Evolutionary conservation across 2,329 filamentous ascomycete genomes (phyloP).

Genomic region (Penicillium psychrosexuale): DNA sequence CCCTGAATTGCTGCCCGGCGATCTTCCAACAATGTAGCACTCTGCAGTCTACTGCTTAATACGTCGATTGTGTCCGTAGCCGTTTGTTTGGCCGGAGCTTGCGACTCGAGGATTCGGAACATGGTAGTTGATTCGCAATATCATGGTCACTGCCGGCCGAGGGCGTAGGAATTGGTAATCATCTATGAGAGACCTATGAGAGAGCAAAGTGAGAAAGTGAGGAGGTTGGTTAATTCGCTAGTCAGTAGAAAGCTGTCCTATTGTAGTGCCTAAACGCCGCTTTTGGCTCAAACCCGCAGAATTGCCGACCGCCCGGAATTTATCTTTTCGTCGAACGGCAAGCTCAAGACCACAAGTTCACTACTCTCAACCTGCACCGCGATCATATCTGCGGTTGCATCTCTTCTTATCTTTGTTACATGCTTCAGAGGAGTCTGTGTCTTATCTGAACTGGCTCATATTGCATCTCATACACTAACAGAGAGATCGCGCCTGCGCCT

Average conservation of each 20-base stretch:
- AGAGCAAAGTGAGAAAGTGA: constrained; percentile 7
- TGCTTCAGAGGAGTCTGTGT: neutral
- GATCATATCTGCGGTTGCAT: constrained; percentile 14
- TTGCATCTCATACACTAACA: neutral
- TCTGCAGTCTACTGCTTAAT: constrained; percentile 80
- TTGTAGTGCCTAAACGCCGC: constrained; percentile 19
- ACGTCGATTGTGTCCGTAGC: constrained; percentile 92
- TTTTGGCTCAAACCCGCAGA: constrained; percentile 16
- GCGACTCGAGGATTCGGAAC: constrained; percentile 60
- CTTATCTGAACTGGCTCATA: neutral
- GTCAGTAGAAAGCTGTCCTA: constrained; percentile 20
- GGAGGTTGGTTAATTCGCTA: constrained; percentile 1
- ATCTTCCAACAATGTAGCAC: constrained; percentile 89
- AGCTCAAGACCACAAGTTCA: constrained; percentile 13
- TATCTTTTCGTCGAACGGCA: constrained; percentile 18
- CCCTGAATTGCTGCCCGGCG: constrained; percentile 89
- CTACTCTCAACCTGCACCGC: constrained; percentile 16
- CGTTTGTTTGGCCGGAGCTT: constrained; percentile 91
- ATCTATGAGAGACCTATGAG: constrained; percentile 34
- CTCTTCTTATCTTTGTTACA: neutral
- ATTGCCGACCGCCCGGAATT: constrained; percentile 22
- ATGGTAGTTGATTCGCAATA: constrained; percentile 40
- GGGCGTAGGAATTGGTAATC: constrained; percentile 25
- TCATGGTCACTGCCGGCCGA: constrained; percentile 42
- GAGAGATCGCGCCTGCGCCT: constrained; percentile 6